Base-by-base conservation (phyloP, 768 basidiomycete species). In the Russula vinacea region DNA sequence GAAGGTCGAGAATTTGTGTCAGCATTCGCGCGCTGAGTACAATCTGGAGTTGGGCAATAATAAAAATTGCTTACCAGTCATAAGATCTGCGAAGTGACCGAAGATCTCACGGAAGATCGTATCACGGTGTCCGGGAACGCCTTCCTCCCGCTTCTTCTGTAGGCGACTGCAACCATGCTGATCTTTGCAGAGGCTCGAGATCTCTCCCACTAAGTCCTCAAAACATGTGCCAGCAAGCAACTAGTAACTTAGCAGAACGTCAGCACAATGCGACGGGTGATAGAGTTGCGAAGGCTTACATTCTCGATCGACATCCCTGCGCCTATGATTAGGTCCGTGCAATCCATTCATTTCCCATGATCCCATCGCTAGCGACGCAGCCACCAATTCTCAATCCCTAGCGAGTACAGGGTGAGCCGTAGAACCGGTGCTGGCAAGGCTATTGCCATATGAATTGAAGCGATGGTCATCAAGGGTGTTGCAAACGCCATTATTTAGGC, bases 91-190 rank as follows among this genome's bases (percentile, higher is more conserved):
- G 72, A 98, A 98, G 72, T 98, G 95, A 51, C 89, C 88, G 71
- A 96, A 98, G 1, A 95, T 98, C 79, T 99, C 97, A 64, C 90
- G 85, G 83, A 98, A 99, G 74, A 99, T 99, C 91, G 98, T 95
- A 72, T 99, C 97, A 58, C 97, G 86, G 76, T 99, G 95, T 74
- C 95, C 95, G 5, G 96, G 83, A 64, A 89, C 85, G 60, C 92
- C 92, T 73, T 99, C 97, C 74, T 99, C 97, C 29, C 98, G 82
- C 77, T 98, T 98, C 85, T 98, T 98, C 77, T 99, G 97, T 62
- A 99, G 78, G 73, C 98, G 98, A 40, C 97, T 86, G 73, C 97
- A 99, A 2, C 97, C 97, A 75, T 98, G 96, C 76, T 99, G 97
- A 76, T 99, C 97, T 75, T 98, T 98, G 84, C 97, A 98, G 19